These are phyloP conservation scores for Mycena sanguinolenta DNA, from an alignment of 768 basidiomycete genomes.

Conservation along the genomic window DNA sequence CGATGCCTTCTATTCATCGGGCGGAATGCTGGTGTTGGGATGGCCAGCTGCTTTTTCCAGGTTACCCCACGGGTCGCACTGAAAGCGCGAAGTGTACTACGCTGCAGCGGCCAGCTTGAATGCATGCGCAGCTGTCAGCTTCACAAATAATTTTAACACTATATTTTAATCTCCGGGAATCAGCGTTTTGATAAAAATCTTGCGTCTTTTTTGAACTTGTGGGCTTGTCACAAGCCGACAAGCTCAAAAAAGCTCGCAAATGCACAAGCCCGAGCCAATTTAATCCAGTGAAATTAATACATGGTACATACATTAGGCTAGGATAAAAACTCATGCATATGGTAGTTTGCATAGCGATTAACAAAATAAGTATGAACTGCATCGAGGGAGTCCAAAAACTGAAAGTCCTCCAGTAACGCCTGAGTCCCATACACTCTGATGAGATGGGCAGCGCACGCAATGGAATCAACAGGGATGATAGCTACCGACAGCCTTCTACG, in stretches of 20 bases:
- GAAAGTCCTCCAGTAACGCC: slow-evolving; percentile 38
- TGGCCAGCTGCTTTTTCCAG: too few species aligned
- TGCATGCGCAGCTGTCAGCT: too few species aligned
- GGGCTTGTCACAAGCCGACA: not conserved
- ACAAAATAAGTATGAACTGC: slow-evolving; percentile 42
- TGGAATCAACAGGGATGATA: slow-evolving; percentile 43
- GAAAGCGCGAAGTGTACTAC: too few species aligned
- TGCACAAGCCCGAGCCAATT: not conserved
- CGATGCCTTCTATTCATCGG: too few species aligned
- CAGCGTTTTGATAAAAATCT: slow-evolving; percentile 8
- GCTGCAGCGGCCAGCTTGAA: too few species aligned
- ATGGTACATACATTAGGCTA: not conserved
- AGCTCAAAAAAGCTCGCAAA: slow-evolving; percentile 3
- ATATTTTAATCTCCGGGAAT: too few species aligned
- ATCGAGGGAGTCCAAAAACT: slow-evolving; percentile 40
- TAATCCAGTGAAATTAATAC: not conserved
- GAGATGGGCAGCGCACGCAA: slow-evolving; percentile 46
- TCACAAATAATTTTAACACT: too few species aligned
- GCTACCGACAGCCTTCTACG: slow-evolving; percentile 3
- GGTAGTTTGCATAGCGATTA: slow-evolving; percentile 50
- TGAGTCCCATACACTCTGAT: slow-evolving; percentile 43
- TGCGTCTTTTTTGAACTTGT: slow-evolving; percentile 12
- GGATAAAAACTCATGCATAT: slow-evolving; percentile 41
- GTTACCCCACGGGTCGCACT: too few species aligned
- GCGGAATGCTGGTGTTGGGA: too few species aligned